Base-by-base conservation (phyloP, 257 asterid species). In the Ballota nigra region DNA sequence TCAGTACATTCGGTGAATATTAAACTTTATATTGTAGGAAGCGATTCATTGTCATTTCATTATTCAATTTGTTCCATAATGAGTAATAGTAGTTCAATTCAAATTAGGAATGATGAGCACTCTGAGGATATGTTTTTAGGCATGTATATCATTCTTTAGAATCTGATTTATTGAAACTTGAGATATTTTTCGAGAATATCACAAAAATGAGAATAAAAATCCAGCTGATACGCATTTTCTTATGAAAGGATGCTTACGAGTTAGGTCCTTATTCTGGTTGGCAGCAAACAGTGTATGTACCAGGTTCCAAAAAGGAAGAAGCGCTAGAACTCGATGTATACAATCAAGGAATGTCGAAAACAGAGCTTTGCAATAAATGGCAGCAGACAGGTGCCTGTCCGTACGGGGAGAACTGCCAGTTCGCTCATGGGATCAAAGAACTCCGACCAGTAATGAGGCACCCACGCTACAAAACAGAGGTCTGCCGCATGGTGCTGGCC, bases 321-420 rank as follows among this genome's bases (percentile, higher is more conserved):
- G 86, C 86, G 10, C 26, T 79, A 33, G 91, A 86, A 73, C 67
- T 88, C 13, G 93, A 90, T 34, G 97, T 85, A 63, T 88, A 77
- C 89, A 81, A 88, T 77, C 96, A 90, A 71, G 97, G 96, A 24
- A 90, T 84, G 89, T 23, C 77, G 49, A 90, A 90, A 71, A 90
- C 96, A 1, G 97, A 90, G 89, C 83, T 90, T 23, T 90, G 97
- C 84, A 88, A 90, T 89, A 90, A 88, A 73, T 90, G 94, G 97
- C 89, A 90, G 81, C 92, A 88, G 79, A 85, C 92, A 2, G 92
- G 96, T 3, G 77, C 78, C 18, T 90, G 97, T 33, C 96, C 97
- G 0, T 88, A 88, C 22, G 88, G 83, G 2, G 89, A 88, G 43
- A 82, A 84, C 70, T 90, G 97, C 77, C 96, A 84, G 74, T 90